Evolutionary conservation across 176 grass and related monocot genomes (phyloP), one percentile per base, ranked within the genome.

Genomic region (Rhipidocladum racemiflorum): DNA sequence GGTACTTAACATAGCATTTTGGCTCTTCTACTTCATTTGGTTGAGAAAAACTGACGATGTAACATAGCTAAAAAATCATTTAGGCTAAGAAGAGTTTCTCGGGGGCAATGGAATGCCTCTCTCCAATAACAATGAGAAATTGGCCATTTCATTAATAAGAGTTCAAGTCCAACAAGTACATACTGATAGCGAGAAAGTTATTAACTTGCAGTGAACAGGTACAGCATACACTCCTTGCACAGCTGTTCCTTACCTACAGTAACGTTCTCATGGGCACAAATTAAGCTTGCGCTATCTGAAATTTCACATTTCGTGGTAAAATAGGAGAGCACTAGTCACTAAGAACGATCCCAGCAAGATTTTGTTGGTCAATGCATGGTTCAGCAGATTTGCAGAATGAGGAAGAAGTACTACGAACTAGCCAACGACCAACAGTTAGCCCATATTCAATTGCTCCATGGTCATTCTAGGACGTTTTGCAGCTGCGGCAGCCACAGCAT

Each of bases 391-490:
- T 20, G 32, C 7, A 27, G 7, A 23, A 23, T 35, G 75, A 13
- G 20, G 21, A 61, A 54, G 9, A 2, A 4, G 15, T 15, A 49
- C 10, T 17, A 66, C 6, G 42, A 64, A 65, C 32, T 18, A 53
- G 48, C 54, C 15, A 44, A 67, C 0, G 16, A 17, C 36, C 5
- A 49, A 49, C 23, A 17, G 20, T 61, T 68, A 90, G 42, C 74
- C 79, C 65, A 83, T 79, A 42, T 90, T 86, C 59, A 90, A 10
- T 32, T 90, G 88, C 6, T 90, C 88, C 45, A 86, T 73, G 29
- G 83, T 79, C 88, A 86, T 78, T 66, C 88, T 84, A 21, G 91
- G 76, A 17, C 81, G 86, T 72, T 89, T 91, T 65, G 85, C 85
- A 73, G 92, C 84, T 9, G 80, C 81, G 14, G 84, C 87, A 40